These are phyloP conservation scores for Penicillium waksmanii DNA, from an alignment of 495 filamentous ascomycete genomes.

Conservation along the genomic window DNA sequence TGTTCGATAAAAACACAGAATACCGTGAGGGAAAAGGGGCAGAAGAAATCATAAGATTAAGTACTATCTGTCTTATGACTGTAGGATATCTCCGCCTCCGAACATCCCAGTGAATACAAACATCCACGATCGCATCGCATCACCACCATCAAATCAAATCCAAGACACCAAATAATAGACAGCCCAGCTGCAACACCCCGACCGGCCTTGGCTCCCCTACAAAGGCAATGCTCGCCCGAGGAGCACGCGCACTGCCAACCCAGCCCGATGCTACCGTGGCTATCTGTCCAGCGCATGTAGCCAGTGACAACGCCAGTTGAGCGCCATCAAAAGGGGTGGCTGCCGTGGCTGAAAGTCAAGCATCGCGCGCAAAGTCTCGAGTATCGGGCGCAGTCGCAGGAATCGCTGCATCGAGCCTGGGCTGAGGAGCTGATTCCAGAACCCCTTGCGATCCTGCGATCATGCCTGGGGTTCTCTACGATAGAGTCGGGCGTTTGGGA, in stretches of 20 bases:
- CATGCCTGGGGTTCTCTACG: background rate
- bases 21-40: too few relatives aligned
- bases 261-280: slow-evolving; percentile 32
- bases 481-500: background rate
- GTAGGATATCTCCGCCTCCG: too few relatives aligned
- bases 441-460: too few relatives aligned
- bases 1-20: too few relatives aligned
- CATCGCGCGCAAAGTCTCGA: background rate
- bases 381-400: background rate
- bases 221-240: slow-evolving; percentile 11
- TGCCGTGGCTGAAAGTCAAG: slow-evolving; percentile 18
- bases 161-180: background rate
- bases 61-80: too few relatives aligned
- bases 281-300: slow-evolving; percentile 13
- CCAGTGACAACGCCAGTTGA: slow-evolving; percentile 23
- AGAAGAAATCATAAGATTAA: too few relatives aligned
- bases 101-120: too few relatives aligned
- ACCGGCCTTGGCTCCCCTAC: slow-evolving; percentile 7
- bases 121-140: background rate
- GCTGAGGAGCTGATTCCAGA: background rate
- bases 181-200: background rate
- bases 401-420: background rate
- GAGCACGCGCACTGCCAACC: slow-evolving; percentile 11
- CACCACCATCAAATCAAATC: slow-evolving; percentile 1
- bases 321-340: slow-evolving; percentile 22